Conservation (phyloP, 192 early-diverging fungal species). For the Piromyces sp. region DNA sequence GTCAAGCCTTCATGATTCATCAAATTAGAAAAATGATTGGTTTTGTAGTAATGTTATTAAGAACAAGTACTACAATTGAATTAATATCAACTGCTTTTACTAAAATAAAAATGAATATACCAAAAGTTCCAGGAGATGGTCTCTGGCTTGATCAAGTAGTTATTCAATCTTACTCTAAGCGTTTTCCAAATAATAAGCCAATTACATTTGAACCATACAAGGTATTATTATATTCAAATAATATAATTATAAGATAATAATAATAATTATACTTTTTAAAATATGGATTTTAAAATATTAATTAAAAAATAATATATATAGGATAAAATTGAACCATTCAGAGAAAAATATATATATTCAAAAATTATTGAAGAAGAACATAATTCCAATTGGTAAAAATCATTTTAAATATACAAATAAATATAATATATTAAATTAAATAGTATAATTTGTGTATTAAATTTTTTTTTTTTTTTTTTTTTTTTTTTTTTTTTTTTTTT, state of each 20-base stretch:
- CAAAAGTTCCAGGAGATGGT: conserved; percentile 86
- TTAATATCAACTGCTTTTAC: conserved; percentile 52
- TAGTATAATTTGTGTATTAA: no score
- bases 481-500: no score
- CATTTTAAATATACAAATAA: no score
- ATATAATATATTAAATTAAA: no score
- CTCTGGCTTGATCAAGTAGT: conserved; percentile 62
- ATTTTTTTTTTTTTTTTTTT: no score
- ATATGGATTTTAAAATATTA: no score
- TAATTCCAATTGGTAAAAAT: neutral
- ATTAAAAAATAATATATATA: neutral
- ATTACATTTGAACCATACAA: conserved; percentile 7
- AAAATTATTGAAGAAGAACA: conserved; percentile 59
- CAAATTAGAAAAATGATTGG: conserved; percentile 99
- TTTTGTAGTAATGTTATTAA: conserved; percentile 65
- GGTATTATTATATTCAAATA: neutral
- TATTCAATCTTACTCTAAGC: neutral
- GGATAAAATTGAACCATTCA: conserved; percentile 65
- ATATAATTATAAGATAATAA: no score
- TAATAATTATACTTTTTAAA: no score
- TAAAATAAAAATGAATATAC: conserved; percentile 68
- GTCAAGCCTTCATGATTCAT: conserved; percentile 97
- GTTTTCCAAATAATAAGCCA: conserved; percentile 1
- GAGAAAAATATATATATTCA: conserved; percentile 72
- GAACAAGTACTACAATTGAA: conserved; percentile 44